phyloP scores from a whole-genome alignment of 2,329 filamentous ascomycete species.

The Penicillium thymicola region DNA sequence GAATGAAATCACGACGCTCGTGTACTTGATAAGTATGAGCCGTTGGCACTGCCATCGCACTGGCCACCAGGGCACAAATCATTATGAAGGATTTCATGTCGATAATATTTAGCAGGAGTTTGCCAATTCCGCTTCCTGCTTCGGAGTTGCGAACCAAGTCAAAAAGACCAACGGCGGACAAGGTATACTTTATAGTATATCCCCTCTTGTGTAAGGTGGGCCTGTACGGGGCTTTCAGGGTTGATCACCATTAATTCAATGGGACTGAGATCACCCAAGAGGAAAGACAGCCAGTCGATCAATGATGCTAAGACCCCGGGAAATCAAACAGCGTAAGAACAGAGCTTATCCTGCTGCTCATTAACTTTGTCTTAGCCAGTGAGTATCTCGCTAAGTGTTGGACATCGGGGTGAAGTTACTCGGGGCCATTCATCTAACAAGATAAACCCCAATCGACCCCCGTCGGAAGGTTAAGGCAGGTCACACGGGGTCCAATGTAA shows the following conservation, averaged over 20 bases:
- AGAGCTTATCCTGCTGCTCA: neutral
- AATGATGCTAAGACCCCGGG: constrained; percentile 13
- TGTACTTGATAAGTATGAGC: constrained; percentile 28
- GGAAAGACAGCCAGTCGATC: constrained; percentile 11
- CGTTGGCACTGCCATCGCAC: constrained; percentile 23
- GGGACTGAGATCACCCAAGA: constrained; percentile 3
- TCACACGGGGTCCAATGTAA: neutral
- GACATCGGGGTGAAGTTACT: neutral
- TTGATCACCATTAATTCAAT: neutral
- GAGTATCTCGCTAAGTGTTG: neutral
- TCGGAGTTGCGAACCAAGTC: neutral
- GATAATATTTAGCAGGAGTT: neutral
- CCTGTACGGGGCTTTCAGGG: constrained; percentile 3
- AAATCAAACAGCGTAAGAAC: neutral
- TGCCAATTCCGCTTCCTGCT: neutral
- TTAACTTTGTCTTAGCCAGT: neutral
- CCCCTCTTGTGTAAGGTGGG: neutral
- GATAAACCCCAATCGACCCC: neutral
- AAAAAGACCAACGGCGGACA: neutral
- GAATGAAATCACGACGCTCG: constrained; percentile 30
- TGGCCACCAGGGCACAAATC: constrained; percentile 20
- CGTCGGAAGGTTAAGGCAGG: neutral
- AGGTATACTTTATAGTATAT: neutral
- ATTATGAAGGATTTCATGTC: constrained; percentile 26
- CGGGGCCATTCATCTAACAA: neutral